Conservation (phyloP, 306 rosid genomes). For the Malus orientalis region DNA sequence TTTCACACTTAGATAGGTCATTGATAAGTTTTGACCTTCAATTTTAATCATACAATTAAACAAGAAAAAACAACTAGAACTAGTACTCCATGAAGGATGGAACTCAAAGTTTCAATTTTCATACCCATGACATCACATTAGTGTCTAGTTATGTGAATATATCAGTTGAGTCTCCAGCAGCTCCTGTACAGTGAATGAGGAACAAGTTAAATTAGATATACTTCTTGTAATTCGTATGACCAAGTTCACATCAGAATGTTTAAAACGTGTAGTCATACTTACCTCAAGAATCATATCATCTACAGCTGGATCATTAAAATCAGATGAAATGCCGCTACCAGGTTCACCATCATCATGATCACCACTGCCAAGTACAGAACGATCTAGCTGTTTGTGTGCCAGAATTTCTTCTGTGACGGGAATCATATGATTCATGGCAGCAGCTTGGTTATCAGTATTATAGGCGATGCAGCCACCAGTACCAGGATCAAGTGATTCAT, state of each 20-base stretch:
- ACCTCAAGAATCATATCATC: background rate
- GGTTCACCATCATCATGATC: background rate
- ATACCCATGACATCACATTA: background rate
- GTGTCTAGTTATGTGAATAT: background rate
- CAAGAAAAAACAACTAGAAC: too few relatives aligned
- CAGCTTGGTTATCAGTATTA: background rate
- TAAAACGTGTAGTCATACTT: background rate
- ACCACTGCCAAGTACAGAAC: background rate
- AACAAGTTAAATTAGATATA: slow-evolving; percentile 1
- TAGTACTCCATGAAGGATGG: background rate
- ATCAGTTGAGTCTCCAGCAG: background rate
- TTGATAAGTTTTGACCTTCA: background rate
- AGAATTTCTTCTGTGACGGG: background rate
- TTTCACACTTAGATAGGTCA: background rate
- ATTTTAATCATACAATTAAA: background rate
- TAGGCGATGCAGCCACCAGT: background rate
- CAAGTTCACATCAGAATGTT: background rate
- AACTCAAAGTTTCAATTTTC: background rate
- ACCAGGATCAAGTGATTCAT: slow-evolving; percentile 1
- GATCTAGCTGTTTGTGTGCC: background rate
- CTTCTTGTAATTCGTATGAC: background rate
- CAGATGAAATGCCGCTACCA: background rate
- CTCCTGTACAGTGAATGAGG: background rate
- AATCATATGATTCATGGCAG: background rate
- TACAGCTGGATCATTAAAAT: background rate